Evolutionary conservation across 257 asterid genomes (phyloP), one percentile per base, ranked within the genome.

Genomic region (Scutellaria galericulata): DNA sequence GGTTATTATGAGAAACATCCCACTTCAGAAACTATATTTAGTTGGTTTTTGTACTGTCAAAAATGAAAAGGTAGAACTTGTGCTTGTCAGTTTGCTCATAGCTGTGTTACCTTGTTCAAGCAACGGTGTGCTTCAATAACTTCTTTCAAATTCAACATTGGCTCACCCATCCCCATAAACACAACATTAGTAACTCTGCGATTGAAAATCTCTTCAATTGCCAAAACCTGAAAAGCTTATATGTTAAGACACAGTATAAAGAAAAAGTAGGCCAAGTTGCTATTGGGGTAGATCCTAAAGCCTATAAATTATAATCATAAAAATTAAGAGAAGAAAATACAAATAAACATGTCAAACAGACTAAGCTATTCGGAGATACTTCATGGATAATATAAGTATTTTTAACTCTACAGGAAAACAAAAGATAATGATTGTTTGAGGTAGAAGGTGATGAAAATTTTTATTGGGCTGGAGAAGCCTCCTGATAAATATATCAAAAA

Each of bases 121-220:
- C 98, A 93, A 63, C 89, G 88, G 79, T 93, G 96, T 71, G 97
- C 96, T 85, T 83, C 98, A 75, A 89, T 86, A 75, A 93, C 98
- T 83, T 85, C 96, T 84, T 91, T 93, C 91, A 93, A 2, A 83
- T 93, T 93, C 87, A 91, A 50, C 98, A 93, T 93, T 12, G 98
- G 98, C 82, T 93, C 98, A 31, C 98, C 98, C 98, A 91, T 91
- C 61, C 98, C 97, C 98, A 93, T 93, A 86, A 93, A 93, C 81
- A 93, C 98, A 46, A 93, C 97, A 75, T 91, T 93, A 9, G 96
- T 84, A 74, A 93, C 98, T 76, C 98, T 84, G n/a, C 78, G 91
- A 53, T 93, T 81, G 84, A 93, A 93, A 77, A 82, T 62, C 57
- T 93, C 97, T 83, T 91, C 98, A 77, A 93, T 85, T 47, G 93